Evolutionary conservation across 2,329 filamentous ascomycete species (phyloP).

Genomic region (Metarhizium sp.): DNA sequence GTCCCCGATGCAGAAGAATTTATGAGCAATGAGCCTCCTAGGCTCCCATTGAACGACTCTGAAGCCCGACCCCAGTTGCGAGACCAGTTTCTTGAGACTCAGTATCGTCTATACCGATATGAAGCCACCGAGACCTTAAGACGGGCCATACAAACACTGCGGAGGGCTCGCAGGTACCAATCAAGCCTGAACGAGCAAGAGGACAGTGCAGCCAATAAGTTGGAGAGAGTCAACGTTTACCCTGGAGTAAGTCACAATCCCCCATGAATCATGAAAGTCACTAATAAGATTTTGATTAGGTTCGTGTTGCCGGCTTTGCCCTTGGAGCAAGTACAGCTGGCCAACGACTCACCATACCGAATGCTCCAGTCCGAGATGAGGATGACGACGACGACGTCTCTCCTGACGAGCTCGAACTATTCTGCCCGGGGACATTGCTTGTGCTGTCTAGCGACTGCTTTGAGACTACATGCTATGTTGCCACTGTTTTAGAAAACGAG

Average conservation of each 20-base stretch:
- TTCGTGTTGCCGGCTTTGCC: constrained; percentile 56
- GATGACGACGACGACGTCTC: constrained; percentile 42
- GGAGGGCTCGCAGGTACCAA: constrained; percentile 6
- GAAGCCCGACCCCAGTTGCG: constrained; percentile 9
- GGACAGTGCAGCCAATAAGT: constrained; percentile 33
- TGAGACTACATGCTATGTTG: constrained; percentile 54
- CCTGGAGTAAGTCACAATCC: constrained; percentile 43
- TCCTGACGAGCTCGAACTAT: constrained; percentile 36
- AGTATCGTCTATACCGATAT: constrained; percentile 68
- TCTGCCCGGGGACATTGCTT: constrained; percentile 44
- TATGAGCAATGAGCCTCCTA: constrained; percentile 9
- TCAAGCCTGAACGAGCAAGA: not conserved
- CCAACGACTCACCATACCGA: constrained; percentile 34
- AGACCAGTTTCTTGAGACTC: constrained; percentile 55
- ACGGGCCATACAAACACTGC: constrained; percentile 51
- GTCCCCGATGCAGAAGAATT: constrained; percentile 16
- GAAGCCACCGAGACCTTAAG: constrained; percentile 64
- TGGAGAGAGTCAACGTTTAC: constrained; percentile 56
- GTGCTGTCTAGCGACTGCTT: constrained; percentile 55
- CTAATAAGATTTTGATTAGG: constrained; percentile 30
- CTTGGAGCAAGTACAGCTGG: constrained; percentile 52
- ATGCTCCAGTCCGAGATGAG: constrained; percentile 58
- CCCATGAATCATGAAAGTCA: not conserved
- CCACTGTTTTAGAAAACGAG: constrained; percentile 61
- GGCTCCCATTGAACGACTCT: constrained; percentile 7